These are phyloP conservation scores for Amylocystis lapponica DNA, from an alignment of 768 basidiomycete genomes.

Conservation along the genomic window DNA sequence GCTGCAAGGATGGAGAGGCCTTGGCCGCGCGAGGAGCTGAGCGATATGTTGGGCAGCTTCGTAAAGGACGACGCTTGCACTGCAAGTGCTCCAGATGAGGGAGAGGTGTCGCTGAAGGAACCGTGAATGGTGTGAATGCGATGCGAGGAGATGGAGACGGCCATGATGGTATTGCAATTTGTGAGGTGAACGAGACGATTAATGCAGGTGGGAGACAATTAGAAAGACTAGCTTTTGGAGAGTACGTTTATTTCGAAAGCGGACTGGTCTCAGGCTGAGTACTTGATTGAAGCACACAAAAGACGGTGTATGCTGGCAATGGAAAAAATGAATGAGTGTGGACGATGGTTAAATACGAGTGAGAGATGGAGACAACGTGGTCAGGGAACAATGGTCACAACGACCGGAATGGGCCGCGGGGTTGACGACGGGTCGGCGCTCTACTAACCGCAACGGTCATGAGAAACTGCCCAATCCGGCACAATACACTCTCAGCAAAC, in stretches of 20 bases:
- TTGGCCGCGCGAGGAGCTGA: constrained; percentile 8
- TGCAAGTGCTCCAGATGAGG: neutral
- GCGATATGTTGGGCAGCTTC: constrained; percentile 17
- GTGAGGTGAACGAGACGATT: neutral
- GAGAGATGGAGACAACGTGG: no score
- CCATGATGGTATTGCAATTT: constrained; percentile 1
- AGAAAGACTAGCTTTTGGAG: neutral
- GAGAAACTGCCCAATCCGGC: no score
- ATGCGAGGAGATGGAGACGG: constrained; percentile 11
- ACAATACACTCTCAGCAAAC: no score
- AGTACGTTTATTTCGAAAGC: neutral
- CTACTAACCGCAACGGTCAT: no score
- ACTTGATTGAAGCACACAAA: no score
- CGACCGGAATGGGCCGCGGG: no score
- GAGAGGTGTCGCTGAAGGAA: constrained; percentile 12
- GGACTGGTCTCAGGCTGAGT: neutral
- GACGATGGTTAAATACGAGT: no score
- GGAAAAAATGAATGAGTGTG: no score
- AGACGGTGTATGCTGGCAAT: no score
- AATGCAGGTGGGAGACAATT: neutral
- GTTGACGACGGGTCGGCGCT: no score
- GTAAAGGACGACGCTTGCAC: constrained; percentile 16
- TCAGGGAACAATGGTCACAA: no score
- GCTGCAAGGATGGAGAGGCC: constrained; percentile 9
- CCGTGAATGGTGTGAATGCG: constrained; percentile 17